These are phyloP conservation scores for Eucalyptus polyanthemos DNA, from an alignment of 345 rosid genomes.

Conservation along the genomic window DNA sequence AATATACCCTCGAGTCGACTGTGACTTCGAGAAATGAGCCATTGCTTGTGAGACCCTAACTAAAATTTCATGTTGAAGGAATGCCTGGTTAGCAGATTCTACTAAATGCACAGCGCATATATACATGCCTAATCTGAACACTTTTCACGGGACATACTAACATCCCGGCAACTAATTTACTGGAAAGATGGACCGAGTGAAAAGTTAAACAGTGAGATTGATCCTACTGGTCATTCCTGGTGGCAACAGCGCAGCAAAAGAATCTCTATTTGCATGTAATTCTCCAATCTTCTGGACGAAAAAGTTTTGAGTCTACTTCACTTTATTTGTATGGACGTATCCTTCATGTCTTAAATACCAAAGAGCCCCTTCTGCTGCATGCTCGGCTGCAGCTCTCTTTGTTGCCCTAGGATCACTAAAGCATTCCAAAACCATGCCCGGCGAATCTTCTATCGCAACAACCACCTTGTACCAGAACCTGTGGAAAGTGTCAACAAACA, in stretches of 20 bases:
- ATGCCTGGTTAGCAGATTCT: background rate
- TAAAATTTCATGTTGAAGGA: background rate
- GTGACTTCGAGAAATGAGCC: background rate
- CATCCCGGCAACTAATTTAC: background rate
- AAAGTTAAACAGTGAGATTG: background rate
- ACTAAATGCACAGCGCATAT: background rate
- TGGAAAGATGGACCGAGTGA: background rate
- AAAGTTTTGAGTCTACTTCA: background rate
- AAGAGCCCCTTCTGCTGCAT: slow-evolving; percentile 71
- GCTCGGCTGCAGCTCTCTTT: slow-evolving; percentile 79
- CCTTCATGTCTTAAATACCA: slow-evolving; percentile 57
- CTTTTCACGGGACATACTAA: background rate
- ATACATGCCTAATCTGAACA: background rate
- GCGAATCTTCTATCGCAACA: slow-evolving; percentile 41
- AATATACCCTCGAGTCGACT: background rate
- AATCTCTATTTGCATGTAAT: background rate
- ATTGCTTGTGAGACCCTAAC: background rate
- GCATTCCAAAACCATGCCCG: slow-evolving; percentile 39
- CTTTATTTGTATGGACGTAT: slow-evolving; percentile 2
- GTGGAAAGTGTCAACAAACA: background rate
- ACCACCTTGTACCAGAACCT: slow-evolving; percentile 61
- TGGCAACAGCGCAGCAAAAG: background rate
- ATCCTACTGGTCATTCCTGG: background rate
- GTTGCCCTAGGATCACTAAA: slow-evolving; percentile 24
- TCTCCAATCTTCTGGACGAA: background rate